These are phyloP conservation scores for Phytophthora nicotianae DNA, from an alignment of 352 stramenopile genomes.

Conservation along the genomic window DNA sequence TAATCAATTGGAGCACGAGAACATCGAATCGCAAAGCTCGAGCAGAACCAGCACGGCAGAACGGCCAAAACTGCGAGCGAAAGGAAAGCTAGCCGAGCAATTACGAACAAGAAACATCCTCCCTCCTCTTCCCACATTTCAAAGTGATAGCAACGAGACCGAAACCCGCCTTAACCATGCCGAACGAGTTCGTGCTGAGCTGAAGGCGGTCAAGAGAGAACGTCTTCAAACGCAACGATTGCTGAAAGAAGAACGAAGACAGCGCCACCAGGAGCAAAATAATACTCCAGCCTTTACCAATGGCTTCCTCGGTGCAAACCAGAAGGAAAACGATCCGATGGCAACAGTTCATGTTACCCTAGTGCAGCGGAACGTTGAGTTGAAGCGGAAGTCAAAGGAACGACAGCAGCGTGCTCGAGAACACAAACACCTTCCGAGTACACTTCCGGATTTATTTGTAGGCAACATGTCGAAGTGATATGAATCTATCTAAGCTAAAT, in stretches of 20 bases:
- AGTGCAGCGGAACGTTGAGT: slow-evolving; percentile 12
- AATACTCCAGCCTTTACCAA: slow-evolving; percentile 6
- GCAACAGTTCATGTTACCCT: slow-evolving; percentile 12
- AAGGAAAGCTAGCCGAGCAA: slow-evolving; percentile 10
- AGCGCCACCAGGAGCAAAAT: slow-evolving; percentile 32
- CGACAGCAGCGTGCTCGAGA: slow-evolving; percentile 4
- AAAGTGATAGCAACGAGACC: slow-evolving; percentile 14
- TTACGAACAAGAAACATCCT: slow-evolving; percentile 1
- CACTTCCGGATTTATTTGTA: slow-evolving; percentile 40
- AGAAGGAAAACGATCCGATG: neutral
- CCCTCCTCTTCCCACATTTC: slow-evolving; percentile 3
- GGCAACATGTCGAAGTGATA: slow-evolving; percentile 13
- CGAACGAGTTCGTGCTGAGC: slow-evolving; percentile 43
- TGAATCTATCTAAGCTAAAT: slow-evolving; percentile 43
- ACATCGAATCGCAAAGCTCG: neutral
- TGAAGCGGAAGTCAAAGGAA: slow-evolving; percentile 28
- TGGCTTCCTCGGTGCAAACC: slow-evolving; percentile 12
- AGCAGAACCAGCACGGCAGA: neutral
- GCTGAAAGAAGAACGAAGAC: slow-evolving; percentile 46
- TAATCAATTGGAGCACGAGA: slow-evolving; percentile 27
- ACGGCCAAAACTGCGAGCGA: neutral
- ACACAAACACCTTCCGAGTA: slow-evolving; percentile 18
- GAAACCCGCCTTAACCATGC: slow-evolving; percentile 48
- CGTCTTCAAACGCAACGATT: slow-evolving; percentile 49
- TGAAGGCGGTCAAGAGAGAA: slow-evolving; percentile 49